Evolutionary conservation across 2,329 filamentous ascomycete genomes (phyloP).

Genomic region (Colletotrichum euphorbiae): DNA sequence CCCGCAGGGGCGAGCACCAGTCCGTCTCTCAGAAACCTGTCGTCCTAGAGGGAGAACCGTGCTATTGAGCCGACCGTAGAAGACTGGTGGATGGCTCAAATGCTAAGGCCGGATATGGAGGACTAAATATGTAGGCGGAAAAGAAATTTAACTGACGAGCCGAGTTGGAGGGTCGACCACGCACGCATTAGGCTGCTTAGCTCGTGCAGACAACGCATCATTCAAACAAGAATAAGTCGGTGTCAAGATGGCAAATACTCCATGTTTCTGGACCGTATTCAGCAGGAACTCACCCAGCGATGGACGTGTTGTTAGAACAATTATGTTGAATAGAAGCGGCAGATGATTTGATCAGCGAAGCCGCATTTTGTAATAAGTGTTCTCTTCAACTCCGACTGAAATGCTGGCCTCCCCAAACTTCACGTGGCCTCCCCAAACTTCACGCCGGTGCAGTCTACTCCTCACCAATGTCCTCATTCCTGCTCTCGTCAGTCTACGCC

Average conservation of each 20-base stretch:
- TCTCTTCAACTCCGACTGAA: background rate
- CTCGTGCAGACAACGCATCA: conserved; percentile 22
- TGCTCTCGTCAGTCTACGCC: background rate
- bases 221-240: background rate
- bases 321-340: conserved; percentile 36
- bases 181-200: background rate
- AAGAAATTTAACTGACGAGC: background rate
- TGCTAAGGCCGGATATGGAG: background rate
- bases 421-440: too few species aligned
- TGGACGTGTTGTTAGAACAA: conserved; percentile 23
- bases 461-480: conserved; percentile 39
- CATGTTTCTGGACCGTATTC: background rate
- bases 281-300: background rate
- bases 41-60: conserved; percentile 60
- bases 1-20: conserved; percentile 77
- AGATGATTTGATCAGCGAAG: conserved; percentile 4
- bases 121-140: background rate
- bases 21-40: conserved; percentile 78
- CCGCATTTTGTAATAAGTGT: background rate
- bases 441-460: background rate
- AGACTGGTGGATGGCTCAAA: background rate
- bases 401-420: background rate
- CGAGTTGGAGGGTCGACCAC: background rate
- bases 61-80: background rate
- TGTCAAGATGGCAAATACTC: background rate